These are phyloP conservation scores for Combretum micranthum DNA, from an alignment of 345 rosid genomes.

Conservation along the genomic window DNA sequence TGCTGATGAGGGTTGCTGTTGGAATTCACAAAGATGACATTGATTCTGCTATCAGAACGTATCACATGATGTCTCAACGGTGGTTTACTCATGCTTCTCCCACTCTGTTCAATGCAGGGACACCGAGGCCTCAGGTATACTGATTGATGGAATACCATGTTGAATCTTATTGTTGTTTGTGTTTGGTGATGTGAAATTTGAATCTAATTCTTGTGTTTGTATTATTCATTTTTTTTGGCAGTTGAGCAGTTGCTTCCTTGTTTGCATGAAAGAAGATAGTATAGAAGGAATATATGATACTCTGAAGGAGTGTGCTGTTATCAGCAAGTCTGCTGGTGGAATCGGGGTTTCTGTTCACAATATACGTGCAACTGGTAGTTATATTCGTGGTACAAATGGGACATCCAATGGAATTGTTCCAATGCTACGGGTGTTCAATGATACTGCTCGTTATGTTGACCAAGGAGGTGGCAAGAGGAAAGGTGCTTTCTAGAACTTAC, in stretches of 20 bases:
- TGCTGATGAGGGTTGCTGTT: slow-evolving; percentile 94
- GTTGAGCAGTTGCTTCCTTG: slow-evolving; percentile 86
- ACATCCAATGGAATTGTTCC: slow-evolving; percentile 85
- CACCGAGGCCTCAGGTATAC: slow-evolving; percentile 79
- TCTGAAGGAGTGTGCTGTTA: slow-evolving; percentile 89
- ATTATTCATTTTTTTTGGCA: slow-evolving; percentile 21
- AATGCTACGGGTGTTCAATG: slow-evolving; percentile 72
- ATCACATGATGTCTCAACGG: slow-evolving; percentile 88
- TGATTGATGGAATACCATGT: background rate
- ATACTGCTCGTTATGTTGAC: slow-evolving; percentile 85
- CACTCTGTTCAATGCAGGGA: slow-evolving; percentile 87
- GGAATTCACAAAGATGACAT: slow-evolving; percentile 77
- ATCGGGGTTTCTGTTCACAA: slow-evolving; percentile 87
- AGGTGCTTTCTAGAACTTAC: slow-evolving; percentile 27
- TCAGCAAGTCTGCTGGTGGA: slow-evolving; percentile 94
- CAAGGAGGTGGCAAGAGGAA: slow-evolving; percentile 91
- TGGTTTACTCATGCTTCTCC: slow-evolving; percentile 99
- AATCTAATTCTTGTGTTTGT: background rate
- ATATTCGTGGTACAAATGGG: slow-evolving; percentile 73
- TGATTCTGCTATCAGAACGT: slow-evolving; percentile 65
- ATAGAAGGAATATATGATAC: slow-evolving; percentile 93
- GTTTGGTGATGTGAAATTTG: background rate
- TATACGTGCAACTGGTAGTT: slow-evolving; percentile 76
- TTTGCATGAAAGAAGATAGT: slow-evolving; percentile 93
- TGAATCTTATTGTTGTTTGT: background rate